These are phyloP conservation scores for Mallotus repandus DNA, from an alignment of 441 rosid genomes.

Conservation along the genomic window DNA sequence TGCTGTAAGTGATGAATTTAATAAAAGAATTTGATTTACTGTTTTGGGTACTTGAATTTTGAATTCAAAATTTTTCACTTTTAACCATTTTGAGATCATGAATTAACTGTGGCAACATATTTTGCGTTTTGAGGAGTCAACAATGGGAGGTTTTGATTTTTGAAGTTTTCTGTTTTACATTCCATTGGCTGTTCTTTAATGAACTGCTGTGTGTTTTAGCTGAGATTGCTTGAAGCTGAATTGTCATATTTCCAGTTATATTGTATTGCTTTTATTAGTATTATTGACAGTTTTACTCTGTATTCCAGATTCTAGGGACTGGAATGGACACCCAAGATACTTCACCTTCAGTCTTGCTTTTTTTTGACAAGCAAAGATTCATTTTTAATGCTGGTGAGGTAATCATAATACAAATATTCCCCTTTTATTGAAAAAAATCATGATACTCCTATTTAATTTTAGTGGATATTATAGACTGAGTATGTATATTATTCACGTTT, in stretches of 20 bases:
- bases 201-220: not conserved
- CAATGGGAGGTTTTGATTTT: not conserved
- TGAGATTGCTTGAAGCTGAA: not conserved
- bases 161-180: not conserved
- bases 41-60: not conserved
- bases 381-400: slow-evolving; percentile 98
- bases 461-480: not conserved
- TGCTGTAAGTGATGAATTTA: not conserved
- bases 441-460: not conserved
- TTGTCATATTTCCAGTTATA: not conserved
- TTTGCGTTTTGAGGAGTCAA: not conserved
- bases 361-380: slow-evolving; percentile 90
- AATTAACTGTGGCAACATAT: not conserved
- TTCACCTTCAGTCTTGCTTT: slow-evolving; percentile 82
- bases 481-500: not conserved
- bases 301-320: slow-evolving; percentile 74
- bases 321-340: slow-evolving; percentile 99
- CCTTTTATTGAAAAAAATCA: not conserved
- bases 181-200: not conserved
- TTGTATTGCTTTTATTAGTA: slow-evolving; percentile 1
- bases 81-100: not conserved
- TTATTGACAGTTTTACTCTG: slow-evolving; percentile 5
- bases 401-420: not conserved
- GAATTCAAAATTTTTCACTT: not conserved
- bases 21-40: not conserved